phyloP scores from a whole-genome alignment of 495 filamentous ascomycete genomes.

The Massariosphaeria phaeospora region DNA sequence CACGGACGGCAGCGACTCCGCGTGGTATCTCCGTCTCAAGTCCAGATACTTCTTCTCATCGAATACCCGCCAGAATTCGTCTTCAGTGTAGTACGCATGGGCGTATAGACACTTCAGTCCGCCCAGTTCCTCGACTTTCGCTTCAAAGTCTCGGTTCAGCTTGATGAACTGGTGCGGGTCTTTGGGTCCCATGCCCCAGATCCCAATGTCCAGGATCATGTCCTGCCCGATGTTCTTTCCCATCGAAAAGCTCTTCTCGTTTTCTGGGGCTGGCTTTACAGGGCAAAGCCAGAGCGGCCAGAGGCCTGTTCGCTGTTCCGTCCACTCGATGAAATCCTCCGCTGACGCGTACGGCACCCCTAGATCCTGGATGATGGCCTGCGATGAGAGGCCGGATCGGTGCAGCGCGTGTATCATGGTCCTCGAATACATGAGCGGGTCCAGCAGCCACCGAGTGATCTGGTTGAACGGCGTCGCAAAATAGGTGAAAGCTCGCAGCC shows the following conservation, averaged over 20 bases:
- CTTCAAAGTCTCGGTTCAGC: conserved; percentile 64
- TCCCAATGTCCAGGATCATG: conserved; percentile 53
- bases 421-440: conserved; percentile 59
- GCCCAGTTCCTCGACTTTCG: conserved; percentile 57
- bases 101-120: conserved; percentile 64
- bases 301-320: conserved; percentile 44
- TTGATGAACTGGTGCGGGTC: conserved; percentile 44
- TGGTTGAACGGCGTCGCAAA: conserved; percentile 52
- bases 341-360: conserved; percentile 48
- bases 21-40: conserved; percentile 50
- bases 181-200: conserved; percentile 50
- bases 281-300: conserved; percentile 63
- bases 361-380: conserved; percentile 55
- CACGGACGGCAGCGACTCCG: conserved; percentile 48
- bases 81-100: conserved; percentile 52
- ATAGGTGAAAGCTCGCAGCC: conserved; percentile 51
- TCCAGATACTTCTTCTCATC: conserved; percentile 47
- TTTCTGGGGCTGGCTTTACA: conserved; percentile 26
- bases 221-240: conserved; percentile 11
- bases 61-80: conserved; percentile 57
- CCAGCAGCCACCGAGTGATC: conserved; percentile 52
- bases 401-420: conserved; percentile 59
- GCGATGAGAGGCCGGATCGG: conserved; percentile 46
- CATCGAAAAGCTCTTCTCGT: conserved; percentile 1
- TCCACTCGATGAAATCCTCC: conserved; percentile 47